Percentiles rank a stretch among this genome's conserved stretches.
phyloP scores from a whole-genome alignment of 345 rosid species.

The Linum usitatissimum region DNA sequence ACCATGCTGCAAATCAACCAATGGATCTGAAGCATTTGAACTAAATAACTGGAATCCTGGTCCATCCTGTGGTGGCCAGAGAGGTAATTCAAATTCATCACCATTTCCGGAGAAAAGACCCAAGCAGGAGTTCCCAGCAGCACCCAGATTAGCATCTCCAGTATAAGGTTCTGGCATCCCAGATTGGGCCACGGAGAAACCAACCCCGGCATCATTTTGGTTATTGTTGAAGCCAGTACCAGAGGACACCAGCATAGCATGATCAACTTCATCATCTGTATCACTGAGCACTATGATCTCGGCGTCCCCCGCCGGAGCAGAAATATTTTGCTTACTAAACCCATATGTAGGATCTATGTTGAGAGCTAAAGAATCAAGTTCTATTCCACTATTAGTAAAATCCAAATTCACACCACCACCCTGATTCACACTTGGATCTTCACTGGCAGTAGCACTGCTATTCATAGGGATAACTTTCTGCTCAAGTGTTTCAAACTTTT shows the following conservation, averaged over 20 bases:
- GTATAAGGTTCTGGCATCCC: conserved; percentile 47
- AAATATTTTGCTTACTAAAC: conserved; percentile 34
- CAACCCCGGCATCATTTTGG: conserved; percentile 36
- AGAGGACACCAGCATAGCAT: conserved; percentile 46
- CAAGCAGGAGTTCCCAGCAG: conserved; percentile 46
- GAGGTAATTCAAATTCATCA: conserved; percentile 61
- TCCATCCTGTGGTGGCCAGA: conserved; percentile 65
- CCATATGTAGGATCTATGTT: conserved; percentile 51
- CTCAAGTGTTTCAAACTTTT: conserved; percentile 34
- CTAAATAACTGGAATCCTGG: conserved; percentile 71
- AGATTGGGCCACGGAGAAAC: conserved; percentile 44
- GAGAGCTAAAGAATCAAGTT: conserved; percentile 64
- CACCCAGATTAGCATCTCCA: conserved; percentile 46
- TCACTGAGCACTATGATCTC: conserved; percentile 83
- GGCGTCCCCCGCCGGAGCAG: conserved; percentile 41
- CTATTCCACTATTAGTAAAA: conserved; percentile 46
- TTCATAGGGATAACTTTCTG: conserved; percentile 66
- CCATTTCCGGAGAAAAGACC: conserved; percentile 47
- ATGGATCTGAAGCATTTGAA: conserved; percentile 45
- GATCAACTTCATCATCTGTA: conserved; percentile 60
- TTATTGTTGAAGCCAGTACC: conserved; percentile 38
- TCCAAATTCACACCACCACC: conserved; percentile 63
- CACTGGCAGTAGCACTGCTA: conserved; percentile 90
- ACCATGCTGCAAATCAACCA: conserved; percentile 48
- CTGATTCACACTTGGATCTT: conserved; percentile 90